These are phyloP conservation scores for Stropharia rugosoannulata DNA, from an alignment of 768 basidiomycete species.

Conservation along the genomic window DNA sequence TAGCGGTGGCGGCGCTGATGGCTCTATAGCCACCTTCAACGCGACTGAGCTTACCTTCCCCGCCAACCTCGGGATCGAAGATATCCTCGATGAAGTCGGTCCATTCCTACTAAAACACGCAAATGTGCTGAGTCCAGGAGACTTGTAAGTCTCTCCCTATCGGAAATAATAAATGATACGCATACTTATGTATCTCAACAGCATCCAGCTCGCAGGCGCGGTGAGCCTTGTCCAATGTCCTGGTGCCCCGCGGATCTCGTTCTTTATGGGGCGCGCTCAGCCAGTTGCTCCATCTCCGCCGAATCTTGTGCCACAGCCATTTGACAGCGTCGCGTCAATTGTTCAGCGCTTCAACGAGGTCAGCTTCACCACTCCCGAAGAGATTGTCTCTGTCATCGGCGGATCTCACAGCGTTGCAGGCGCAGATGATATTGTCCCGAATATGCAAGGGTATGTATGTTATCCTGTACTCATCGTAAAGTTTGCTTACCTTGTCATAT, in stretches of 20 bases:
- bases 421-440: slow-evolving; percentile 30
- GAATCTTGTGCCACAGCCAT: slow-evolving; percentile 10
- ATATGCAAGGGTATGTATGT: slow-evolving; percentile 7
- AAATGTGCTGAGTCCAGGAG: slow-evolving; percentile 2
- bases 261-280: slow-evolving; percentile 36
- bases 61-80: too few relatives aligned
- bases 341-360: slow-evolving; percentile 33
- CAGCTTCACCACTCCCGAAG: slow-evolving; percentile 31
- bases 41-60: too few relatives aligned
- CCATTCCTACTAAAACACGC: slow-evolving; percentile 7
- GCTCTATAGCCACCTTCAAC: too few relatives aligned
- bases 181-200: neutral
- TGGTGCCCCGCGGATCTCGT: slow-evolving; percentile 39
- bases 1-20: too few relatives aligned
- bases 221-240: slow-evolving; percentile 40
- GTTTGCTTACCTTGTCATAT: neutral
- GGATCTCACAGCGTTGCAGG: slow-evolving; percentile 22
- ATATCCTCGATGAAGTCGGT: slow-evolving; percentile 6
- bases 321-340: slow-evolving; percentile 26
- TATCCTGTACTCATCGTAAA: neutral
- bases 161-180: neutral
- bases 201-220: slow-evolving; percentile 33
- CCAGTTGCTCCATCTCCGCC: slow-evolving; percentile 29
- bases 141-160: slow-evolving; percentile 2
- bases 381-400: slow-evolving; percentile 29